A percentile compares a stretch with the other conserved stretches of the same genome.
Evolutionary conservation across 129 eudicot species (phyloP).

Genomic region (Pittosporum tobira): DNA sequence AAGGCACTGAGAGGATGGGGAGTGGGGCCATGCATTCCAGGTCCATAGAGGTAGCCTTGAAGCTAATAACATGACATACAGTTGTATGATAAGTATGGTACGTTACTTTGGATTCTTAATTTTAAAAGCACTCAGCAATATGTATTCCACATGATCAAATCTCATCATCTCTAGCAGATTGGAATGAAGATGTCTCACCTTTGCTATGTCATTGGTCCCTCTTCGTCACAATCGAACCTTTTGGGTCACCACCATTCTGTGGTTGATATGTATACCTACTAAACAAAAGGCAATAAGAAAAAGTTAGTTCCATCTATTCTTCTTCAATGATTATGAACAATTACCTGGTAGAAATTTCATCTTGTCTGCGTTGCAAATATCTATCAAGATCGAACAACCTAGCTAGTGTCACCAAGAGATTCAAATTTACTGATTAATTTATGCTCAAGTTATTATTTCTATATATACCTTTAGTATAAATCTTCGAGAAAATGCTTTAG

Average conservation of each 20-base stretch:
- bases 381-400: too few species aligned
- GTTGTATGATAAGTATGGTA: neutral
- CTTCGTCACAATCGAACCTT: too few species aligned
- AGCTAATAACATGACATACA: neutral
- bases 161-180: constrained; percentile 1
- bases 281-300: neutral
- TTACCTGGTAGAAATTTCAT: constrained; percentile 5
- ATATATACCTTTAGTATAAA: too few species aligned
- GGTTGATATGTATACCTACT: constrained; percentile 3
- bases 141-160: neutral
- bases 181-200: neutral
- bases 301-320: neutral
- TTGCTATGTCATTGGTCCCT: constrained; percentile 1
- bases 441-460: too few species aligned
- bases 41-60: neutral
- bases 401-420: too few species aligned
- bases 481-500: too few species aligned
- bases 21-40: neutral
- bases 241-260: neutral
- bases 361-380: neutral
- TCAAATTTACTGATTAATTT: too few species aligned
- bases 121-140: neutral
- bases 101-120: constrained; percentile 11
- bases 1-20: too few species aligned
- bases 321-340: neutral